Evolutionary conservation across 176 grass and related monocot species (phyloP), one percentile per base, ranked within the genome.

Genomic region (Hyparrhenia diplandra): DNA sequence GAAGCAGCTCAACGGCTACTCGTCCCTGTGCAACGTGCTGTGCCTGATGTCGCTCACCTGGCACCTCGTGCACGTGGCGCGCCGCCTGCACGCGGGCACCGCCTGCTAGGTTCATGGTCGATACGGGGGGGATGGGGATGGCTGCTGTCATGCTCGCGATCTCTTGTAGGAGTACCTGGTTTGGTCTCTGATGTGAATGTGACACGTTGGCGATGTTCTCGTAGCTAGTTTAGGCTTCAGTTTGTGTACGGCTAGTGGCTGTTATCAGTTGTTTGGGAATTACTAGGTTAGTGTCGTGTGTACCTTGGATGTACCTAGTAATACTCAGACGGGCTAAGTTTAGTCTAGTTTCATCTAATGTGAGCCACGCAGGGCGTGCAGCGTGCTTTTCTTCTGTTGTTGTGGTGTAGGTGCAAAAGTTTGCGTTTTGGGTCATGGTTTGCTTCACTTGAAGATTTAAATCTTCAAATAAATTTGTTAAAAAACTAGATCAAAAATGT

Each of bases 1-100:
- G 41, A 89, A 69, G 90, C 45, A 73, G 90, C 87, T 94, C 78
- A 98, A 94, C 84, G 30, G 43, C 79, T 87, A 94, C 80, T 98
- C 95, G 28, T 98, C 95, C 6, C 36, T 92, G 13, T 85, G 89
- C 76, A 98, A 95, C 80, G 82, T 94, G 58, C 60, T 95, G 25
- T 66, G 75, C 0, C 78, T 95, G 2, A 93, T 98, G 95, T 52
- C 83, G 7, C 90, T 95, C 58, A 92, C 90, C 18, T 98, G 95
- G 95, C 92, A 98, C 68, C 84, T 91, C 63, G 82, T 95, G 31
- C 95, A 98, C 80, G 79, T 98, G 25, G 88, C 92, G 6, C 88
- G 78, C 9, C 86, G 84, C 61, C 68, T 91, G 29, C 84, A 73
- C 27, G 40, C 51, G 4, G 64, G 71, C 35, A 31, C 42, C 27